These are phyloP conservation scores for Penicillium coffeae DNA, from an alignment of 495 filamentous ascomycete genomes.

Conservation along the genomic window DNA sequence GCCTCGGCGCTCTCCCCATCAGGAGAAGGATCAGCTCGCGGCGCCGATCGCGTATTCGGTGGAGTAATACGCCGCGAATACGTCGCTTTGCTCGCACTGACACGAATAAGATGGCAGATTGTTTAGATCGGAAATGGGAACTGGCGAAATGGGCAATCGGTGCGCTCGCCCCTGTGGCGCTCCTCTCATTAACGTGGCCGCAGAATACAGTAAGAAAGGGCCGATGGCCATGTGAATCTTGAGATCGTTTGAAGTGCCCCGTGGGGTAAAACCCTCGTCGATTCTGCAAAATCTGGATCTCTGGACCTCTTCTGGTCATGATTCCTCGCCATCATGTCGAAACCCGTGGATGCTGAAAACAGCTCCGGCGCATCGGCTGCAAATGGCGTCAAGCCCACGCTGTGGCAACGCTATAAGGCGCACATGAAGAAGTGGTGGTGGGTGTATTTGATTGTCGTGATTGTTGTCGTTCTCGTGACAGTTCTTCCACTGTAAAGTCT, in stretches of 20 bases:
- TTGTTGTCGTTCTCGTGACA: conserved; percentile 17
- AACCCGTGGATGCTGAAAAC: conserved; percentile 15
- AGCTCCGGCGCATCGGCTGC: conserved; percentile 13
- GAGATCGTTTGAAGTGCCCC: background rate
- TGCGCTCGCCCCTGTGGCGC: too few relatives aligned
- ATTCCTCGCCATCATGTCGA: conserved; percentile 16
- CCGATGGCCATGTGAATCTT: background rate
- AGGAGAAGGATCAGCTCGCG: background rate
- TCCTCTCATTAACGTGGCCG: too few relatives aligned
- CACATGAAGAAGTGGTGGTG: conserved; percentile 35
- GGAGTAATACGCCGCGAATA: background rate
- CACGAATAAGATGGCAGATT: background rate
- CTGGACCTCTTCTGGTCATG: too few relatives aligned
- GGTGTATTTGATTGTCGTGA: conserved; percentile 22
- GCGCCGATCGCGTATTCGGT: conserved; percentile 3
- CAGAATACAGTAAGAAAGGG: background rate
- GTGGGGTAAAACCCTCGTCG: background rate
- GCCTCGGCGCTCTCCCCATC: background rate
- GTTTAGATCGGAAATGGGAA: too few relatives aligned
- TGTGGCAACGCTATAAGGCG: conserved; percentile 21
- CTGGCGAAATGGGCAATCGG: too few relatives aligned
- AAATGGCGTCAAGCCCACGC: conserved; percentile 13
- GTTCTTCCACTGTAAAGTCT: conserved; percentile 29
- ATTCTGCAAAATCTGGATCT: background rate
- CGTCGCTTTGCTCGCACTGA: background rate